Conservation (phyloP, 2,329 filamentous ascomycete genomes). For the Sphaerulina musiva region DNA sequence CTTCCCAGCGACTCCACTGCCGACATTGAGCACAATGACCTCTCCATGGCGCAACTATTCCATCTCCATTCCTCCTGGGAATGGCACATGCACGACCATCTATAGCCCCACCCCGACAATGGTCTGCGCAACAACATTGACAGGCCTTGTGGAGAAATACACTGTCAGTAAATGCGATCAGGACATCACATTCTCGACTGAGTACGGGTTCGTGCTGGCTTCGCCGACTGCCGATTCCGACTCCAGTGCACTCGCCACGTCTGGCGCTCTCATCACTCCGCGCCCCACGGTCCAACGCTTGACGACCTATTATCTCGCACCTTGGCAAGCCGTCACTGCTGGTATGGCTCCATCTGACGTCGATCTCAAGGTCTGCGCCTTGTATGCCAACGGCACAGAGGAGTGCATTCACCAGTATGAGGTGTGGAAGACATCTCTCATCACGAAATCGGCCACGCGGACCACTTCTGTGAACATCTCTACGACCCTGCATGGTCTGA, state of each 20-base stretch:
- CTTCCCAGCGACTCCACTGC: conserved; percentile 29
- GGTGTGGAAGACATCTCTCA: conserved; percentile 38
- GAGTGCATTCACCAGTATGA: conserved; percentile 40
- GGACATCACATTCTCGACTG: conserved; percentile 43
- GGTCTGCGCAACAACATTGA: conserved; percentile 42
- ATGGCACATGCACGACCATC: conserved; percentile 36
- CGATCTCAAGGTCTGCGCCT: conserved; percentile 39
- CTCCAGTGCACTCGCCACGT: conserved; percentile 7
- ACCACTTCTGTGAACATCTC: conserved; percentile 36
- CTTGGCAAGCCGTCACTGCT: conserved; percentile 40
- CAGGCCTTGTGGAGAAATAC: conserved; percentile 37
- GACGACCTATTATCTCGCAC: conserved; percentile 42
- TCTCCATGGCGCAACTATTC: conserved; percentile 37
- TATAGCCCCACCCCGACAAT: conserved; percentile 39
- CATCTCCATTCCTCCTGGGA: conserved; percentile 29
- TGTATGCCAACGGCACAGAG: conserved; percentile 32
- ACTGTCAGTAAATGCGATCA: conserved; percentile 40
- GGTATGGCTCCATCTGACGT: conserved; percentile 37
- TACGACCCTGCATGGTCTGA: conserved; percentile 34
- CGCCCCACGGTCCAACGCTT: conserved; percentile 35
- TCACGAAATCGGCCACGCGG: conserved; percentile 35
- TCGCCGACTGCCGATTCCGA: conserved; percentile 30
- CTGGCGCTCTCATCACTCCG: conserved; percentile 30
- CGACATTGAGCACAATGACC: conserved; percentile 26
- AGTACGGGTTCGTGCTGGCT: conserved; percentile 39